phyloP scores from a whole-genome alignment of 1,284 basidiomycete genomes.

The Heterobasidion annosum region DNA sequence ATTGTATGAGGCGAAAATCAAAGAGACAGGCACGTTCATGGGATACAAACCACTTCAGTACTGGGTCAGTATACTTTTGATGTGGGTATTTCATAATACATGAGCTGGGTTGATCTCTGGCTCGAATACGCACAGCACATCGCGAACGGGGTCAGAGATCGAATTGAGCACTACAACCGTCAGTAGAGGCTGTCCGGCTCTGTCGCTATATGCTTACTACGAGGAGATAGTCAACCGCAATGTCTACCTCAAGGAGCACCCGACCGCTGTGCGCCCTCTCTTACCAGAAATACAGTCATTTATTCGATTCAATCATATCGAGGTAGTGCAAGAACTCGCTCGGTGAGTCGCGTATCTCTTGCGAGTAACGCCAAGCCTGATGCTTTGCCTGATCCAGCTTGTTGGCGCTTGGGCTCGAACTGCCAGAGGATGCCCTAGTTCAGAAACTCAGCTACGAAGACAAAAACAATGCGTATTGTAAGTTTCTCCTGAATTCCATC shows the following conservation, averaged over 20 bases:
- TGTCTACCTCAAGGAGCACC: conserved; percentile 19
- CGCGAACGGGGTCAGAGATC: conserved; percentile 45
- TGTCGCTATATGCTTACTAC: background rate
- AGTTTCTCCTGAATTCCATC: background rate
- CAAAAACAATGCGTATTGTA: conserved; percentile 21
- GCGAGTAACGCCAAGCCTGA: too few species aligned
- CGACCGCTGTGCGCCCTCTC: conserved; percentile 25
- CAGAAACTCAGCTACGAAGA: conserved; percentile 26
- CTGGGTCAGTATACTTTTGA: conserved; percentile 31
- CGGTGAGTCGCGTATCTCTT: conserved; percentile 8
- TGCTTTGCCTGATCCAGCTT: conserved; percentile 11
- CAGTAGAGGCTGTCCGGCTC: conserved; percentile 9
- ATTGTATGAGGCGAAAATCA: conserved; percentile 35
- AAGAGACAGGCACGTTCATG: conserved; percentile 42
- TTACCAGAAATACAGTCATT: conserved; percentile 32
- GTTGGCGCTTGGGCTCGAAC: conserved; percentile 18
- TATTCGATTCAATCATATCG: conserved; percentile 21
- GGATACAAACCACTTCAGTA: conserved; percentile 52
- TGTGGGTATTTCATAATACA: background rate
- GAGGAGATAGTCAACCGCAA: conserved; percentile 14
- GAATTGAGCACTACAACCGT: conserved; percentile 52
- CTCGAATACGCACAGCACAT: conserved; percentile 30
- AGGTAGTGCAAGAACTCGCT: conserved; percentile 19
- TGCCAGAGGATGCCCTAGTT: conserved; percentile 25
- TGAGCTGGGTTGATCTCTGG: background rate